Evolutionary conservation across 306 rosid genomes (phyloP), one percentile per base, ranked within the genome.

Genomic region (Lotus japonicus): DNA sequence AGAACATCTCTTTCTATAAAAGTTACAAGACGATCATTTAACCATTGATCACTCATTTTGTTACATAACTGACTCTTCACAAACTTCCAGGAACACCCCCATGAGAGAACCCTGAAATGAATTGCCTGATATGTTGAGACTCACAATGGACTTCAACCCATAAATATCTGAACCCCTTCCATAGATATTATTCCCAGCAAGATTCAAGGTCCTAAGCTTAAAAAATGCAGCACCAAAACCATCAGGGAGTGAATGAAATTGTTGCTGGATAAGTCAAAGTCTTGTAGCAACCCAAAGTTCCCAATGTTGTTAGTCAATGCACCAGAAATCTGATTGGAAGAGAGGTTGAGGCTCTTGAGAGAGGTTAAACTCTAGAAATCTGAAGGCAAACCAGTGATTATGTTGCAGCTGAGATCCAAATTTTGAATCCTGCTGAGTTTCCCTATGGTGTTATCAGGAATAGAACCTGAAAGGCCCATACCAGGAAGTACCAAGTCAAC

Each of bases 351-450:
- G 75, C 39, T 81, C 58, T 79, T 85, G 79, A 95, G 88, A 33
- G 86, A 85, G 78, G 83, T 71, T 17, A 95, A 75, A 41, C 99
- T 85, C 99, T 97, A 91, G 65, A 95, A 88, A 84, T 95, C 99
- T 35, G 95, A 82, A 48, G 99, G 91, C 68, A 95, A 79, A 11
- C 21, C 66, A 16, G 87, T 87, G 82, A 95, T 87, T 58, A 74
- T 84, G 85, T 95, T 95, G 83, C 58, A 33, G 89, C 99, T 91
- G 43, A 95, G 97, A 83, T 91, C 91, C 80, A 95, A 77, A 78
- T 55, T 21, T 55, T 87, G 92, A 68, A 95, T 89, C 74, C 51
- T 87, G 64, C 70, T 75, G 44, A 95, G 96, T 74, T 95, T 95
- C 23, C 92, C 97, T 39, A 95, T 73, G 44, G 99, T 88, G 49